Base-by-base conservation (phyloP, 2,329 filamentous ascomycete species). In the Emericellopsis cladophorae region DNA sequence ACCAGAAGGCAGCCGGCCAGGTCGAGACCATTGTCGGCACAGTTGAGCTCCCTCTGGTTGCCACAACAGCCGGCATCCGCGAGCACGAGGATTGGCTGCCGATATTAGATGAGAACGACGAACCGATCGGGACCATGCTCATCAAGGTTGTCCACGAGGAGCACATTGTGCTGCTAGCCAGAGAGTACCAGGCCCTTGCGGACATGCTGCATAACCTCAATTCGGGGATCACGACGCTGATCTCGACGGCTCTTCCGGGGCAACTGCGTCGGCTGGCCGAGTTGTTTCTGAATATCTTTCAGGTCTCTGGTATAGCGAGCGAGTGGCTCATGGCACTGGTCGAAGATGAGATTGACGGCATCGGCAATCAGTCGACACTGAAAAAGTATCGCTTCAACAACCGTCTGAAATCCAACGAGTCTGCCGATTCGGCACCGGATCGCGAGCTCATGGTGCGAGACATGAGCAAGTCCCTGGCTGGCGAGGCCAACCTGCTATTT, bases 311-410 rank as follows among this genome's bases (percentile, higher is more conserved):
- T 0, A 76, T 77, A 31, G 84, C 85, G 3, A 74, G 74, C 35
- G 87, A 95, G 44, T 98, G 92, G 92, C 72, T 98, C 18, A 92
- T 87, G 69, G 81, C 86, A 3, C 67, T 98, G 33, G 85, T 95
- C 0, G 92, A 98, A 59, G 90, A 96, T 54, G 92, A 98, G 59
- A 96, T 98, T 43, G 92, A 96, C 53, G 90, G 90, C 1, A 80
- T 92, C 15, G 78, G 87, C 42, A 93, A 81, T 54, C 88, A 95
- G 50, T 77, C 82, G 1, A 42, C 39, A 12, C 74, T 82, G 46
- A 86, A 80, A 67, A 69, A 83, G 71, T 56, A 79, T 68, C 72
- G 84, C 4, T 88, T 84, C 59, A 84, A 74, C 57, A 74, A 72
- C 46, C 74, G 84, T 16, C 62, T 86, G 29, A 80, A 77, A 41